These are phyloP conservation scores for Euphorbia celastroides DNA, from an alignment of 441 rosid species.

Conservation along the genomic window DNA sequence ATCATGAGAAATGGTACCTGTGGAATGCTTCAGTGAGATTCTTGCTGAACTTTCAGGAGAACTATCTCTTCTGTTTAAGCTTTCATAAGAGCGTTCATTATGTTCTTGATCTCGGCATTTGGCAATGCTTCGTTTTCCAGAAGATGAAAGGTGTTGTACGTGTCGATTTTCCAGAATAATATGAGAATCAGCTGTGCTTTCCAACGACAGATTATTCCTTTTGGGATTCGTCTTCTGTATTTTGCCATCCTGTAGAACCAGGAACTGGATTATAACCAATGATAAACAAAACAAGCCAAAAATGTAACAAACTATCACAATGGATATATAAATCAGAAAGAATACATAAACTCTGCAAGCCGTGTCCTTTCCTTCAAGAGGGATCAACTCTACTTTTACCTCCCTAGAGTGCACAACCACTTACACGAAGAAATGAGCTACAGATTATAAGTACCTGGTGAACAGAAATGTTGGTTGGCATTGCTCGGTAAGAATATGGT, in stretches of 20 bases:
- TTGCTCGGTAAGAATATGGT: constrained; percentile 21
- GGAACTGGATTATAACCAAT: too few relatives aligned
- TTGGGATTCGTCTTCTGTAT: constrained; percentile 34
- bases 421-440: too few relatives aligned
- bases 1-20: constrained; percentile 36
- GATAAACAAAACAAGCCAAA: too few relatives aligned
- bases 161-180: constrained; percentile 22
- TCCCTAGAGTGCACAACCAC: too few relatives aligned
- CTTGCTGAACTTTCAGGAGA: constrained; percentile 21
- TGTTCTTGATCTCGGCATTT: constrained; percentile 22
- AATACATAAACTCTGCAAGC: too few relatives aligned
- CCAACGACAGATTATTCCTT: constrained; percentile 27
- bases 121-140: constrained; percentile 12
- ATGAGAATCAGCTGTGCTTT: constrained; percentile 36
- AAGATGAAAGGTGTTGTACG: constrained; percentile 16
- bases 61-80: constrained; percentile 19
- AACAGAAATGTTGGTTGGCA: constrained; percentile 24
- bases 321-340: constrained; percentile 3
- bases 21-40: constrained; percentile 22
- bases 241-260: constrained; percentile 37
- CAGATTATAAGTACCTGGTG: constrained; percentile 43
- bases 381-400: background rate
- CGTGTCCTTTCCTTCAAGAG: too few relatives aligned
- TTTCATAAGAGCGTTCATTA: constrained; percentile 15
- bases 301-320: background rate